phyloP scores from a whole-genome alignment of 345 rosid species.

The Erysimum cheiranthoides region DNA sequence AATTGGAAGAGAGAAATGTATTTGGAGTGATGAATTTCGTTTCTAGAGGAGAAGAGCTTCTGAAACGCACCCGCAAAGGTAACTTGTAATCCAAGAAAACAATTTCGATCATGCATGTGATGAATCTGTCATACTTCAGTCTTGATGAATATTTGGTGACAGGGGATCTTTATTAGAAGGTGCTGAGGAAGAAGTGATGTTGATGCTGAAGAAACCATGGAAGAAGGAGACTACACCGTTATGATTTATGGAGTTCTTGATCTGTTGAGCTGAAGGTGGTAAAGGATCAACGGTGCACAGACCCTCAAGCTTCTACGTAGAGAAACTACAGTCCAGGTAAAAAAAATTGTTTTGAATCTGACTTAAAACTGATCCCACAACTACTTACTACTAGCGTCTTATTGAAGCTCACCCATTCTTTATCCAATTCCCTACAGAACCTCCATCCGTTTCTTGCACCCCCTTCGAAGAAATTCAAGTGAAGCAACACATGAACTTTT shows the following conservation, averaged over 20 bases:
- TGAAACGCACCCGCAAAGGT: slow-evolving; percentile 97
- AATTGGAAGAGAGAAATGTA: slow-evolving; percentile 55
- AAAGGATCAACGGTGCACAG: slow-evolving; percentile 96
- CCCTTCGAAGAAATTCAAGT: slow-evolving; percentile 82
- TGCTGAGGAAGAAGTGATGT: slow-evolving; percentile 72
- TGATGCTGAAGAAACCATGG: slow-evolving; percentile 77
- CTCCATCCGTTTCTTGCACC: slow-evolving; percentile 95
- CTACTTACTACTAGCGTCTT: neutral
- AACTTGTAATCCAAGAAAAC: slow-evolving; percentile 35
- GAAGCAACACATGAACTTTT: slow-evolving; percentile 81
- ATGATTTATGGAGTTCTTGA: slow-evolving; percentile 92
- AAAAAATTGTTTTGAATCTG: neutral
- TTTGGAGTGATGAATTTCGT: slow-evolving; percentile 67
- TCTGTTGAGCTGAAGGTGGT: slow-evolving; percentile 92
- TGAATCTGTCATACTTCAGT: neutral
- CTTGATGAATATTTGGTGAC: slow-evolving; percentile 28
- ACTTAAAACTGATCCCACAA: neutral
- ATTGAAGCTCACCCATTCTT: slow-evolving; percentile 7
- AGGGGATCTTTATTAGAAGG: slow-evolving; percentile 94
- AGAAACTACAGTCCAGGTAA: slow-evolving; percentile 94
- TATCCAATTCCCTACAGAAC: slow-evolving; percentile 57
- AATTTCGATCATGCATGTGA: neutral
- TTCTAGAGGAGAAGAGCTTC: slow-evolving; percentile 83
- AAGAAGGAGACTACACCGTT: slow-evolving; percentile 78
- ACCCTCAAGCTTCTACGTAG: slow-evolving; percentile 92